Evolutionary conservation across 2,329 filamentous ascomycete genomes (phyloP), one percentile per base, ranked within the genome.

Genomic region (Cladosporium halotolerans): DNA sequence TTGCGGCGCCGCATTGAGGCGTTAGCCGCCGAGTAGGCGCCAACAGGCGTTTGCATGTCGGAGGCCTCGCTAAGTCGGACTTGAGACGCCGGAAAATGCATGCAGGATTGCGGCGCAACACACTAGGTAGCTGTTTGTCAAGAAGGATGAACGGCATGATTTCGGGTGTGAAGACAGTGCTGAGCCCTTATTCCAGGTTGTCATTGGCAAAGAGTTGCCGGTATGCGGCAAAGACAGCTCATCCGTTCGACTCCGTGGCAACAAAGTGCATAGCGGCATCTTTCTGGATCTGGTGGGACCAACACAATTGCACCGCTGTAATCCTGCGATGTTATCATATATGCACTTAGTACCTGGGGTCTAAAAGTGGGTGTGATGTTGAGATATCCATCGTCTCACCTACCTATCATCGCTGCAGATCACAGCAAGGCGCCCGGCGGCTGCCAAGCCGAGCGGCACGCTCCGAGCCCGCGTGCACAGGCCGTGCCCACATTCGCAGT

Each of bases 11-110:
- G 48, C 32, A 36, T 38, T 51, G 48, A 23, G 48, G 48, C 48
- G 48, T 51, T 51, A 51, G 18, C 28, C 48, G 48, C 48, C 48
- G 40, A 43, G n/a, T 36, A 33, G 31, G 48, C 48, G 48, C 40
- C 48, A 51, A 51, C 16, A 32, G 33, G 32, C 48, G 38, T 51
- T 51, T 40, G 48, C 48, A 40, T 51, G 43, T 51, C 48, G 40
- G 44, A 18, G 16, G 19, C 3, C 36, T 40, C 48, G 48, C 48
- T 44, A 51, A 38, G 18, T 9, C 28, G 14, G 16, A 9, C 48
- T 51, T 40, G 48, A 51, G 39, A 51, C 48, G 48, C 48, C 48
- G 48, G 44, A 14, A n/a, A 18, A 32, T 44, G 48, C 31, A 28
- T 40, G 18, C 40, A 43, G 42, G 7, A 51, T 51, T 38, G 33